A percentile compares a stretch with the other conserved stretches of the same genome.
These are phyloP conservation scores for Aspergillus nanangensis DNA, from an alignment of 495 filamentous ascomycete species.

Conservation along the genomic window DNA sequence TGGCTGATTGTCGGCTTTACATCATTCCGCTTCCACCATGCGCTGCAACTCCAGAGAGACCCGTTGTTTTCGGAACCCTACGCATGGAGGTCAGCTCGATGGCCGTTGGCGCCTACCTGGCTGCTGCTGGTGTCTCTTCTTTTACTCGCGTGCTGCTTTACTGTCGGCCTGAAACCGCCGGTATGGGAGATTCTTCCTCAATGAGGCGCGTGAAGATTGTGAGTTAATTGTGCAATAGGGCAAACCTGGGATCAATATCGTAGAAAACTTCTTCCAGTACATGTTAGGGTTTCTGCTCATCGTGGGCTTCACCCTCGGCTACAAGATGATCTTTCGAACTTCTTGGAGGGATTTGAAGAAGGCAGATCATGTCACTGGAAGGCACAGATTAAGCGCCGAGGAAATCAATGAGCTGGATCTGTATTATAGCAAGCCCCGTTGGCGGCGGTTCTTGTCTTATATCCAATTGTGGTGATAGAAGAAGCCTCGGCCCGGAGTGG, in stretches of 20 bases:
- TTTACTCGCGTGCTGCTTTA: slow-evolving; percentile 15
- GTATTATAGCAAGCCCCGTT: slow-evolving; percentile 10
- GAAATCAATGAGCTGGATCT: slow-evolving; percentile 18
- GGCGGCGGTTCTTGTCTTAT: slow-evolving; percentile 16
- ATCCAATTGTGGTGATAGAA: slow-evolving; percentile 19
- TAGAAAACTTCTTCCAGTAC: slow-evolving; percentile 27
- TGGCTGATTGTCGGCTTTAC: slow-evolving; percentile 27
- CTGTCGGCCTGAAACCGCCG: slow-evolving; percentile 8
- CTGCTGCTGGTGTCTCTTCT: slow-evolving; percentile 11
- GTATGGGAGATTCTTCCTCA: neutral
- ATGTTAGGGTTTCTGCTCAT: slow-evolving; percentile 25
- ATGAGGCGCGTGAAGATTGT: no score
- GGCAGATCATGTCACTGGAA: slow-evolving; percentile 17
- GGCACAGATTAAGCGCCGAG: slow-evolving; percentile 1
- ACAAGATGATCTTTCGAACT: slow-evolving; percentile 21
- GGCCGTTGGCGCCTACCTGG: slow-evolving; percentile 26
- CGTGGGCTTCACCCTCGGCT: slow-evolving; percentile 11
- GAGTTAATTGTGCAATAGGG: neutral
- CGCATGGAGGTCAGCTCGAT: slow-evolving; percentile 22
- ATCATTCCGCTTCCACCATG: slow-evolving; percentile 24
- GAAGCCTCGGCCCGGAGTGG: no score
- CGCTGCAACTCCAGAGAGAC: slow-evolving; percentile 26
- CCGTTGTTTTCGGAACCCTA: slow-evolving; percentile 18
- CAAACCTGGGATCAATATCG: slow-evolving; percentile 7
- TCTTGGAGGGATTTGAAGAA: slow-evolving; percentile 11